A percentile compares a stretch with the other conserved stretches of the same genome.
phyloP scores from a whole-genome alignment of 179 eudicot species.

The Drosera spatulata region DNA sequence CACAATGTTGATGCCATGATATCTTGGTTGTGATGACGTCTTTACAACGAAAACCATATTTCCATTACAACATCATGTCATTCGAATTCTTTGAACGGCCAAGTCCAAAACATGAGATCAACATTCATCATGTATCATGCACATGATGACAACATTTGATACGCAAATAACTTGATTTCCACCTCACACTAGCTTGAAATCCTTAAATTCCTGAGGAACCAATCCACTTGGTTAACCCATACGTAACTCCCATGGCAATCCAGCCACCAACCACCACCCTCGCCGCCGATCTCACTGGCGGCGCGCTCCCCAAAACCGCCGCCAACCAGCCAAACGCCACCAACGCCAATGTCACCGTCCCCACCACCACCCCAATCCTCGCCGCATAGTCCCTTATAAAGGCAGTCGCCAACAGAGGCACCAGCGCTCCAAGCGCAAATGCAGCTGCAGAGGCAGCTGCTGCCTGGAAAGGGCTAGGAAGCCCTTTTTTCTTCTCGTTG shows the following conservation, averaged over 20 bases:
- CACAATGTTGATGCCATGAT: too few relatives aligned
- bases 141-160: too few relatives aligned
- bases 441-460: conserved; percentile 37
- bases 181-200: too few relatives aligned
- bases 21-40: too few relatives aligned
- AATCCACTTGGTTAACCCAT: conserved; percentile 39
- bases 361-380: conserved; percentile 34
- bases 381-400: conserved; percentile 27
- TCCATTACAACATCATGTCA: too few relatives aligned
- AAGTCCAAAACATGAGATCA: too few relatives aligned
- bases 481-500: conserved; percentile 14
- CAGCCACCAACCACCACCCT: conserved; percentile 57
- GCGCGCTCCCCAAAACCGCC: conserved; percentile 33
- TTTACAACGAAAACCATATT: too few relatives aligned
- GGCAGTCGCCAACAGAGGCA: conserved; percentile 34
- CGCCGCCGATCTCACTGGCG: conserved; percentile 23
- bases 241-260: conserved; percentile 49
- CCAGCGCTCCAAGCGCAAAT: conserved; percentile 35
- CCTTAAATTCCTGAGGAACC: conserved; percentile 11
- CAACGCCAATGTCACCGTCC: conserved; percentile 31
- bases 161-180: too few relatives aligned
- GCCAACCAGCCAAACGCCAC: conserved; percentile 43
- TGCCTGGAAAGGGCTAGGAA: conserved; percentile 36
- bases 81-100: too few relatives aligned
- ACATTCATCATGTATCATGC: too few relatives aligned